Base-by-base conservation (phyloP, 1,284 basidiomycete genomes). In the Apiotrichum veenhuisii region DNA sequence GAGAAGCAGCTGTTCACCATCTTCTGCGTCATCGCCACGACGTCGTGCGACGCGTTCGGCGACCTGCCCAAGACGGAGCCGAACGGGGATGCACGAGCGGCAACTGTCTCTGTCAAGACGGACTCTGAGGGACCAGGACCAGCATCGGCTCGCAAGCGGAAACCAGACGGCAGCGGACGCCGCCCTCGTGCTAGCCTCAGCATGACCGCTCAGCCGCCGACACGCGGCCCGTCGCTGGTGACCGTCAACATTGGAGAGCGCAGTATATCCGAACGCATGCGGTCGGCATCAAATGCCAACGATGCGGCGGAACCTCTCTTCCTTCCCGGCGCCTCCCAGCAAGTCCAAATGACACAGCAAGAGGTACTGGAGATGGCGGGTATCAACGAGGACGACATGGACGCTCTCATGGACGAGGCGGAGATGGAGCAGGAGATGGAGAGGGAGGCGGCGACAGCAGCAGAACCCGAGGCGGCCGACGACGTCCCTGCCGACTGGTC, bases 11-110 rank as follows among this genome's bases (percentile, higher is more conserved):
- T 66, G 12, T 71, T 67, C 55, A 59, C 59, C 9, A 69, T 75
- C 34, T 74, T 73, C 50, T 72, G 69, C 51, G 72, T 69, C 11
- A 75, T 77, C 41, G 75, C 76, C 4, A 77, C 76, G 9, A 72
- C 71, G 9, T 48, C 57, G 11, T 73, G 67, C 26, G 71, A 74
- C 11, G 73, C 66, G 0, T 76, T 76, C 42, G n/a, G 38, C 36
- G 33, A 37, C 7, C n/a, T n/a, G n/a, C 30, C 25, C n/a, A 14
- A 46, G 26, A 5, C 27, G 8, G 30, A 15, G 25, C 12, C 45
- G 30, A 4, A 12, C 45, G 14, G 27, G 3, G 18, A 34, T 8
- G 12, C 36, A 3, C 38, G 38, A 2, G 22, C 5, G 9, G 12
- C 20, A 22, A 36, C 12, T 15, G 44, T 36, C 17, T 23, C 14